Conservation (phyloP, 768 basidiomycete species). For the Mrakia hoshinonis region DNA sequence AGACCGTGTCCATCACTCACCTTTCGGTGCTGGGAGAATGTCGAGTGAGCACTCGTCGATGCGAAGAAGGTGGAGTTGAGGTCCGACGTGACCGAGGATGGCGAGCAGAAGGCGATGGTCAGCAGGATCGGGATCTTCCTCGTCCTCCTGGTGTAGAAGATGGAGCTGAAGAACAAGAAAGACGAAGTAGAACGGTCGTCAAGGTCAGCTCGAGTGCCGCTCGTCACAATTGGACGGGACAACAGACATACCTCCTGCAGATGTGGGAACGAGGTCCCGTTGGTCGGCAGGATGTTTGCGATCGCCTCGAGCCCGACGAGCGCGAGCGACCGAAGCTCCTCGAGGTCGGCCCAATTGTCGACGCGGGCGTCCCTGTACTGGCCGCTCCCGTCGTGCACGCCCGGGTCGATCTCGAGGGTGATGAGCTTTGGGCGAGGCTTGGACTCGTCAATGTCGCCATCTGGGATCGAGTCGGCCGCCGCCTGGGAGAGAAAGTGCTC, state of each 20-base stretch:
- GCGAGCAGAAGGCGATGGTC: constrained; percentile 11
- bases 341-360: constrained; percentile 7
- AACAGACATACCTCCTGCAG: background rate
- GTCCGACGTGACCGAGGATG: constrained; percentile 11
- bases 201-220: too few species aligned
- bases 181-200: too few species aligned
- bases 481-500: constrained; percentile 22
- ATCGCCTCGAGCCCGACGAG: constrained; percentile 20
- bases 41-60: constrained; percentile 21
- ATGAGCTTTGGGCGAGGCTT: constrained; percentile 12
- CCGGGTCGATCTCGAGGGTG: constrained; percentile 25
- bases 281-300: background rate
- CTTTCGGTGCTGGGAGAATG: constrained; percentile 13
- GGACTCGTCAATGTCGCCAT: constrained; percentile 3
- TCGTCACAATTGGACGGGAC: too few species aligned
- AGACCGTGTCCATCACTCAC: background rate
- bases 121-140: constrained; percentile 11
- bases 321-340: constrained; percentile 14
- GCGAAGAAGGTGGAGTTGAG: constrained; percentile 17
- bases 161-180: constrained; percentile 10
- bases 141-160: constrained; percentile 22
- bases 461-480: constrained; percentile 10
- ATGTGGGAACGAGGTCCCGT: constrained; percentile 1
- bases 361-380: constrained; percentile 11
- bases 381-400: constrained; percentile 10